A percentile compares a stretch with the other conserved stretches of the same genome.
phyloP scores from a whole-genome alignment of 2,329 filamentous ascomycete genomes.

The Xylariomycetidae sp. region DNA sequence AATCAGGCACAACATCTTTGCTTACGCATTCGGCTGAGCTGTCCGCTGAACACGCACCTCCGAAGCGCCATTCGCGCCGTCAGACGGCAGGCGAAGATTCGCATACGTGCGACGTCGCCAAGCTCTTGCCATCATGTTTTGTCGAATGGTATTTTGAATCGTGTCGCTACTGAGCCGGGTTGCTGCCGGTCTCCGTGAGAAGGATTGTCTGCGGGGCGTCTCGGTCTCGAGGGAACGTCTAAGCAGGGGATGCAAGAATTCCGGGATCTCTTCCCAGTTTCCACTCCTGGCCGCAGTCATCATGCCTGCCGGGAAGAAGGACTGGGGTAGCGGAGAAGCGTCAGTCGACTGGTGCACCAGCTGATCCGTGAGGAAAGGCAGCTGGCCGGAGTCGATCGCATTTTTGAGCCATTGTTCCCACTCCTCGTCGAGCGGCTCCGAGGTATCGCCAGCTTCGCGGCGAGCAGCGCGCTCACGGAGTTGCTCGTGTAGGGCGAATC shows the following conservation, averaged over 20 bases:
- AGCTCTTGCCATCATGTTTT: too few species aligned
- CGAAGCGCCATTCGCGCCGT: constrained; percentile 22
- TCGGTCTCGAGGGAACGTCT: constrained; percentile 41
- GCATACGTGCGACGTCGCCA: too few species aligned
- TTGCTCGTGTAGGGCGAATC: constrained; percentile 58
- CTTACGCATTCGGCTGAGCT: constrained; percentile 29
- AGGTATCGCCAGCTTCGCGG: constrained; percentile 55
- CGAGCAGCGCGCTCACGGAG: constrained; percentile 60
- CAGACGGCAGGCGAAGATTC: constrained; percentile 35
- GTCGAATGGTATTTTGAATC: too few species aligned
- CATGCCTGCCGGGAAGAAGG: constrained; percentile 47
- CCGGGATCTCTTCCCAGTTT: constrained; percentile 55
- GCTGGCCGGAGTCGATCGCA: constrained; percentile 58
- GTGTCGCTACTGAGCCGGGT: too few species aligned
- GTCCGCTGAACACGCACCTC: constrained; percentile 25
- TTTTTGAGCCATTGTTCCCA: constrained; percentile 74
- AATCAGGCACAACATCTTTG: too few species aligned
- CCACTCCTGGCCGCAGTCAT: constrained; percentile 51
- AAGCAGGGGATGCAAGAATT: constrained; percentile 49
- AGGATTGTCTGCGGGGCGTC: too few species aligned
- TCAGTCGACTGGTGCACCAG: too few species aligned
- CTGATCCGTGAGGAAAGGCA: constrained; percentile 43
- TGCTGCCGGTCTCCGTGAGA: too few species aligned
- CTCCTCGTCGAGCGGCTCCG: constrained; percentile 61
- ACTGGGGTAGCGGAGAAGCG: constrained; percentile 24